A percentile compares a stretch with the other conserved stretches of the same genome.
Conservation (phyloP, 192 early-diverging fungal genomes). For the Backusella circina region DNA sequence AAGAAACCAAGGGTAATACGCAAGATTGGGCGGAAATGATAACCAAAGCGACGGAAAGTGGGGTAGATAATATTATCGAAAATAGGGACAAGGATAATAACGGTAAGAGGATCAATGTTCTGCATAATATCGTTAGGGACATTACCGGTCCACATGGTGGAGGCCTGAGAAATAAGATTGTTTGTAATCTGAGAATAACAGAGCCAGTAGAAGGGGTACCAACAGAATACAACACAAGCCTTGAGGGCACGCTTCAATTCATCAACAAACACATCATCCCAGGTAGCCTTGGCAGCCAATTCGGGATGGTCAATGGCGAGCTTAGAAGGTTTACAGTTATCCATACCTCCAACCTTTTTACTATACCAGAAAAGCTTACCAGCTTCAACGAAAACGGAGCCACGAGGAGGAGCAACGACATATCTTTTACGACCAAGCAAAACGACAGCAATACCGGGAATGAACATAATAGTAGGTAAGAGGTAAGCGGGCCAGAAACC, state of each 20-base stretch:
- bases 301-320: conserved; percentile 31
- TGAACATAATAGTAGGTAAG: conserved; percentile 53
- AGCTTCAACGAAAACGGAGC: conserved; percentile 54
- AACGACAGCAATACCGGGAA: conserved; percentile 50
- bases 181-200: conserved; percentile 61
- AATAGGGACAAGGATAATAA: conserved; percentile 69
- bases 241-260: conserved; percentile 57
- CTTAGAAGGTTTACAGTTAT: conserved; percentile 59
- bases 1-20: conserved; percentile 70
- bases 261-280: conserved; percentile 73
- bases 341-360: conserved; percentile 43
- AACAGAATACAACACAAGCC: conserved; percentile 67
- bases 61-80: conserved; percentile 66
- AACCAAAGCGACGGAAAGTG: conserved; percentile 42
- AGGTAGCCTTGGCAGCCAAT: conserved; percentile 36
- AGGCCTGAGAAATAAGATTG: conserved; percentile 60
- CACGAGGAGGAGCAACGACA: conserved; percentile 52
- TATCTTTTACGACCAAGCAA: conserved; percentile 49
- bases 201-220: conserved; percentile 75
- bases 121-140: conserved; percentile 68
- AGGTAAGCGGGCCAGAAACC: conserved; percentile 58
- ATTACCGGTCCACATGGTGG: conserved; percentile 49
- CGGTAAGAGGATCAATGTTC: conserved; percentile 62
- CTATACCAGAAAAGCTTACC: conserved; percentile 39
- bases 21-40: conserved; percentile 52